phyloP scores from a whole-genome alignment of 202 grass and related monocot genomes.

The Eragrostis tef region DNA sequence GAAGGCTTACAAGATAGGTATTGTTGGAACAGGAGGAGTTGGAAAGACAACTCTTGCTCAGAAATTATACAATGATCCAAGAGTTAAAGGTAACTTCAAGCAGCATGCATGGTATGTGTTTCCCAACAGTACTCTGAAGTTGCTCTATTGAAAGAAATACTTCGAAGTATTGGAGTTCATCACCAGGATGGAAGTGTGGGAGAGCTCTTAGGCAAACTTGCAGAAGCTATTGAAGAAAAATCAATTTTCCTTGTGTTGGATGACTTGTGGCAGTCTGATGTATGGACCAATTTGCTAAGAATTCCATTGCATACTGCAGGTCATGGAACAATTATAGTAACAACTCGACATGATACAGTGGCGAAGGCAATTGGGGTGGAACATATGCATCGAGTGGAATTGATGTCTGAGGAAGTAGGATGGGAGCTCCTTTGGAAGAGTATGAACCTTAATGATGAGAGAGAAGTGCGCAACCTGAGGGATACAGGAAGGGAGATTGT shows the following conservation, averaged over 20 bases:
- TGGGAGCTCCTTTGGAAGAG: slow-evolving; percentile 59
- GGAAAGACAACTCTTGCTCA: slow-evolving; percentile 60
- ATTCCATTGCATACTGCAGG: background rate
- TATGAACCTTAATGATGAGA: slow-evolving; percentile 12
- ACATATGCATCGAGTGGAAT: slow-evolving; percentile 18
- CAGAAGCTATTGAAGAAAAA: background rate
- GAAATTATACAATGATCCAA: slow-evolving; percentile 44
- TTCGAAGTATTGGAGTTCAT: background rate
- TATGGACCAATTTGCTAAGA: slow-evolving; percentile 28
- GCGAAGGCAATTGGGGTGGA: background rate
- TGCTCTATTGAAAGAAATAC: slow-evolving; percentile 33
- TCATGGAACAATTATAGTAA: slow-evolving; percentile 14
- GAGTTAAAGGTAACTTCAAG: slow-evolving; percentile 29
- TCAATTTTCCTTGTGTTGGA: slow-evolving; percentile 53
- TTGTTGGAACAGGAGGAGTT: slow-evolving; percentile 57
- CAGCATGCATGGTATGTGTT: slow-evolving; percentile 49
- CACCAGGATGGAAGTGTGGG: background rate
- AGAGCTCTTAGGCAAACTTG: slow-evolving; percentile 40
- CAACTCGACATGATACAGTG: slow-evolving; percentile 34
- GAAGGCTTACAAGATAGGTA: slow-evolving; percentile 12
- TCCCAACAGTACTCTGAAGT: slow-evolving; percentile 33
- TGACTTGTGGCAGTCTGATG: slow-evolving; percentile 41
- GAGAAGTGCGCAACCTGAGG: slow-evolving; percentile 23
- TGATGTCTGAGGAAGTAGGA: slow-evolving; percentile 32
- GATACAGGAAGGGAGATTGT: slow-evolving; percentile 43